Conservation (phyloP, 2,329 filamentous ascomycete genomes). For the Xylariales sp. region DNA sequence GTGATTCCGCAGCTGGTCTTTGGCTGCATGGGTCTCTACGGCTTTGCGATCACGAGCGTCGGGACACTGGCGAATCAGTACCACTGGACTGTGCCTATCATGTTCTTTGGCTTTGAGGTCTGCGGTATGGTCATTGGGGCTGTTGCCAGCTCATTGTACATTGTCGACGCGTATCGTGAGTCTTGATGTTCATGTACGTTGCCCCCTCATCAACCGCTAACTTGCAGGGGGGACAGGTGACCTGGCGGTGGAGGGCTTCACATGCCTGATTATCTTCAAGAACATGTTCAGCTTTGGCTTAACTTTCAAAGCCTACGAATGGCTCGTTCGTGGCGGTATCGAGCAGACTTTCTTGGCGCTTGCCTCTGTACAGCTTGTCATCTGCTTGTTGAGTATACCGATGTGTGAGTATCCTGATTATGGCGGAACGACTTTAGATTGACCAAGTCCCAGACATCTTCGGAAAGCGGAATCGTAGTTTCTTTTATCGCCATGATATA, state of each 20-base stretch:
- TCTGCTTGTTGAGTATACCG: slow-evolving; percentile 72
- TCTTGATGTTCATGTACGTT: too few relatives aligned
- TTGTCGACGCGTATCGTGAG: slow-evolving; percentile 87
- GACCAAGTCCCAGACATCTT: slow-evolving; percentile 59
- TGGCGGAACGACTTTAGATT: too few relatives aligned
- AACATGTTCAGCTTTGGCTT: slow-evolving; percentile 87
- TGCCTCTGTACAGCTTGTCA: slow-evolving; percentile 68
- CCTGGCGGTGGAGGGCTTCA: slow-evolving; percentile 82
- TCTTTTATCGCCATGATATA: slow-evolving; percentile 71
- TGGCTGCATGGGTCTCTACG: slow-evolving; percentile 74
- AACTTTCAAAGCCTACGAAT: slow-evolving; percentile 79
- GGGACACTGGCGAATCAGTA: slow-evolving; percentile 53
- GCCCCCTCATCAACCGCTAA: too few relatives aligned
- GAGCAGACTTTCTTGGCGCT: slow-evolving; percentile 63
- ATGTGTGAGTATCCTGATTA: slow-evolving; percentile 58
- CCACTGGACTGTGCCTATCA: slow-evolving; percentile 68
- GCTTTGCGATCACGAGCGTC: slow-evolving; percentile 71
- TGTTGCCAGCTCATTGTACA: slow-evolving; percentile 78
- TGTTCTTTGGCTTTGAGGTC: slow-evolving; percentile 81
- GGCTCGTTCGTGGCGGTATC: slow-evolving; percentile 66
- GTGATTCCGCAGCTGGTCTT: slow-evolving; percentile 78
- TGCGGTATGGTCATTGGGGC: slow-evolving; percentile 90
- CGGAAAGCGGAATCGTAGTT: slow-evolving; percentile 72
- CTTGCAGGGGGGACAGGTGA: too few relatives aligned
- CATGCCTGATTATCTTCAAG: slow-evolving; percentile 87